phyloP scores from a whole-genome alignment of 306 rosid genomes.

The Neltuma alba region DNA sequence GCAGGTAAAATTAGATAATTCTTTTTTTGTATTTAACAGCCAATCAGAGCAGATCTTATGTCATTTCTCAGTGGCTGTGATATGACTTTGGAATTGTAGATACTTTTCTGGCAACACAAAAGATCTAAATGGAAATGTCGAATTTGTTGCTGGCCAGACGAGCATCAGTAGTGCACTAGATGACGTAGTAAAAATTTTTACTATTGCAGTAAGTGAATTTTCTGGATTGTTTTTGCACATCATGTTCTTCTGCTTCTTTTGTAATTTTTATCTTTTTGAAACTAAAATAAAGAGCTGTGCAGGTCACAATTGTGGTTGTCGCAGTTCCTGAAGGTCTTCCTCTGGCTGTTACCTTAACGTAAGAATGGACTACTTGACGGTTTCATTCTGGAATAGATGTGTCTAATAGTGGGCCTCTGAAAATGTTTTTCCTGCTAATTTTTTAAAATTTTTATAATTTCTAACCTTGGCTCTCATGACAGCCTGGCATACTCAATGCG shows the following conservation, averaged over 20 bases:
- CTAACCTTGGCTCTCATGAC: slow-evolving; percentile 25
- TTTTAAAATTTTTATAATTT: slow-evolving; percentile 27
- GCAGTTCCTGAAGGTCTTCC: slow-evolving; percentile 99
- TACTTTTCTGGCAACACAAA: slow-evolving; percentile 74
- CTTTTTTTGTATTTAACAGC: background rate
- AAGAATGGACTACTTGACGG: slow-evolving; percentile 41
- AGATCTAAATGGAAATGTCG: slow-evolving; percentile 46
- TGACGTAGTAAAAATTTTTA: slow-evolving; percentile 76
- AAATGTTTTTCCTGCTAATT: slow-evolving; percentile 32
- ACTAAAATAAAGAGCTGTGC: slow-evolving; percentile 47
- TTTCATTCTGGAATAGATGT: slow-evolving; percentile 28
- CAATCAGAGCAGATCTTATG: slow-evolving; percentile 3
- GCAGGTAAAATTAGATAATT: slow-evolving; percentile 58
- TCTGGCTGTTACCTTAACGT: slow-evolving; percentile 97
- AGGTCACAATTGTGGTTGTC: slow-evolving; percentile 99
- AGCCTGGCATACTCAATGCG: slow-evolving; percentile 98
- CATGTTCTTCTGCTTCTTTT: background rate
- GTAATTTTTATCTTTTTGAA: background rate
- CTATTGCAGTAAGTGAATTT: slow-evolving; percentile 87
- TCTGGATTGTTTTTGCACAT: slow-evolving; percentile 24
- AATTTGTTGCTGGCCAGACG: slow-evolving; percentile 64
- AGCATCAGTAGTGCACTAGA: slow-evolving; percentile 54
- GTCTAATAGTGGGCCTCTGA: slow-evolving; percentile 9
- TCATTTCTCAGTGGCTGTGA: slow-evolving; percentile 34
- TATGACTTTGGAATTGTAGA: slow-evolving; percentile 54